A percentile compares a stretch with the other conserved stretches of the same genome.
These are phyloP conservation scores for Saccharomycopsis selenospora DNA, from an alignment of 805 yeast species.

Conservation along the genomic window DNA sequence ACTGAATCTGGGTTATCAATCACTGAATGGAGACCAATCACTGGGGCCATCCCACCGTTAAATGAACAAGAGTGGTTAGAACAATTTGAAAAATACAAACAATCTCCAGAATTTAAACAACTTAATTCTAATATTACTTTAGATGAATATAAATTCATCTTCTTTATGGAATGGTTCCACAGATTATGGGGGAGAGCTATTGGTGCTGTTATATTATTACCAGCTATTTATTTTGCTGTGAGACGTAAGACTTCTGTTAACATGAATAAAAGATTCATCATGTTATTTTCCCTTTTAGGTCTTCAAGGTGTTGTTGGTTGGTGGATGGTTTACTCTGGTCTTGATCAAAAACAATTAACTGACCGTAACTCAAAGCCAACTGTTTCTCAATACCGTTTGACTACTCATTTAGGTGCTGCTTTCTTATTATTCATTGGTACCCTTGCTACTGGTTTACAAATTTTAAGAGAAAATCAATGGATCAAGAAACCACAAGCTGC, in stretches of 20 bases:
- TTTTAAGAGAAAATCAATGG: constrained; percentile 68
- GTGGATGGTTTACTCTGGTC: constrained; percentile 99
- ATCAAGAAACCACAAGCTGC: constrained; percentile 57
- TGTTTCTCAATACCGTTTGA: constrained; percentile 88
- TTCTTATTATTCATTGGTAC: constrained; percentile 81
- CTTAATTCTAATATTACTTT: constrained; percentile 82
- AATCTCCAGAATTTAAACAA: constrained; percentile 85
- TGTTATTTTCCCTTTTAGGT: constrained; percentile 72
- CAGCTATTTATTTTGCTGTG: constrained; percentile 75
- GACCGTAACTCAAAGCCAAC: constrained; percentile 92
- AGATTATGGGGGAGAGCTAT: constrained; percentile 87
- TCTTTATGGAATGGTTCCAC: constrained; percentile 97
- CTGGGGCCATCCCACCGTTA: constrained; percentile 90
- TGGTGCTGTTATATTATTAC: constrained; percentile 75
- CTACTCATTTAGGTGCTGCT: constrained; percentile 92
- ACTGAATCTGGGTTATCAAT: constrained; percentile 95
- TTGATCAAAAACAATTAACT: constrained; percentile 68
- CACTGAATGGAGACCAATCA: constrained; percentile 98
- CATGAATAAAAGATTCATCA: constrained; percentile 60
- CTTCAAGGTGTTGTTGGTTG: constrained; percentile 95
- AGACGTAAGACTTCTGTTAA: constrained; percentile 58
- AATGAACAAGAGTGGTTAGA: constrained; percentile 74
- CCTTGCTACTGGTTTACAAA: constrained; percentile 83
- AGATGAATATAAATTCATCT: constrained; percentile 92
- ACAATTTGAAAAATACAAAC: constrained; percentile 74